A percentile compares a stretch with the other conserved stretches of the same genome.
These are phyloP conservation scores for Exophiala xenobiotica DNA, from an alignment of 2,329 filamentous ascomycete genomes.

Conservation along the genomic window DNA sequence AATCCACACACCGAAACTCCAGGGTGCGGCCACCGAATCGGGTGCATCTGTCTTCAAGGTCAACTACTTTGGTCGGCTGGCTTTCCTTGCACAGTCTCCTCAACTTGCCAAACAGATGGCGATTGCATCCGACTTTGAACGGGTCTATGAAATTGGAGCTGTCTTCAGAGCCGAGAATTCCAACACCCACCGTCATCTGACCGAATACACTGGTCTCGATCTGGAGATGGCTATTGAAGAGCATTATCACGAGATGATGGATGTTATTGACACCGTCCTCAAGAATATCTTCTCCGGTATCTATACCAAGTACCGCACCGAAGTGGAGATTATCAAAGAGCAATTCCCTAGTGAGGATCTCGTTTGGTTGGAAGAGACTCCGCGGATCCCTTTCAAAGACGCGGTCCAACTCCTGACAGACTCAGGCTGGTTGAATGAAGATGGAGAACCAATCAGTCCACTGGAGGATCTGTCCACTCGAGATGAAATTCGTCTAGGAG, in stretches of 20 bases:
- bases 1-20: slow-evolving; percentile 90
- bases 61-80: slow-evolving; percentile 83
- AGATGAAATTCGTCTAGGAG: slow-evolving; percentile 81
- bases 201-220: slow-evolving; percentile 90
- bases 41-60: slow-evolving; percentile 89
- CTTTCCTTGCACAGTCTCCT: slow-evolving; percentile 87
- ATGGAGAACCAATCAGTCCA: slow-evolving; percentile 67
- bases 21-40: slow-evolving; percentile 85
- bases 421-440: slow-evolving; percentile 72
- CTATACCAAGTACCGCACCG: slow-evolving; percentile 66
- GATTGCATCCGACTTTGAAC: slow-evolving; percentile 83
- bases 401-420: slow-evolving; percentile 78
- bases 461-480: slow-evolving; percentile 80
- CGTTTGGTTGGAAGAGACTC: slow-evolving; percentile 82
- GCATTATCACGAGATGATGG: slow-evolving; percentile 84
- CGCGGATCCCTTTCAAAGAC: slow-evolving; percentile 75
- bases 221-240: slow-evolving; percentile 88
- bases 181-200: slow-evolving; percentile 91
- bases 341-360: slow-evolving; percentile 86
- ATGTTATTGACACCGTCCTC: slow-evolving; percentile 74
- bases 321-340: slow-evolving; percentile 75
- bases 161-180: slow-evolving; percentile 95
- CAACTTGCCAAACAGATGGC: slow-evolving; percentile 92
- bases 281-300: slow-evolving; percentile 75
- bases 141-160: slow-evolving; percentile 84